Evolutionary conservation across 108 stramenopile genomes (phyloP).

Genomic region (Stephanodiscus minutulus): DNA sequence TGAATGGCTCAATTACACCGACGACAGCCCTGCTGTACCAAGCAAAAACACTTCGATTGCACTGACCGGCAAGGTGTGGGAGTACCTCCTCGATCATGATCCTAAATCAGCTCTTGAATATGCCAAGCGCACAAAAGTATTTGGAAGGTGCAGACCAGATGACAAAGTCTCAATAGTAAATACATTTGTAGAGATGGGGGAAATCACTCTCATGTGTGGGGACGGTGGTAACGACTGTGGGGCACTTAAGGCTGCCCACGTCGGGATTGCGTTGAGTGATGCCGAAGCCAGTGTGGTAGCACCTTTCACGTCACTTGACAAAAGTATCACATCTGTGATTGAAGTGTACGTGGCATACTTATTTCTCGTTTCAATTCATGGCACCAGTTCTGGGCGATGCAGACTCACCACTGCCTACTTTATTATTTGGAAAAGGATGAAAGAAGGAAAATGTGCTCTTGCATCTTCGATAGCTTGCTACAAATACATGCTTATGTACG

Average conservation of each 20-base stretch:
- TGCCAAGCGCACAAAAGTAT: constrained; percentile 46
- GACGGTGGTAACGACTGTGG: constrained; percentile 81
- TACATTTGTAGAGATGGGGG: constrained; percentile 57
- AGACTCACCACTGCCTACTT: neutral
- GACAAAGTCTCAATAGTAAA: constrained; percentile 65
- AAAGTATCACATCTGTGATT: constrained; percentile 49
- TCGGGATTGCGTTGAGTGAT: constrained; percentile 60
- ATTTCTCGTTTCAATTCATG: neutral
- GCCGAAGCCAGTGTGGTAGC: constrained; percentile 60
- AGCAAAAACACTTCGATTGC: constrained; percentile 43
- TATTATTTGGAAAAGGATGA: constrained; percentile 16
- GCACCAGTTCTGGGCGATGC: neutral
- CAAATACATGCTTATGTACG: constrained; percentile 79
- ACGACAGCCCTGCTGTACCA: constrained; percentile 26
- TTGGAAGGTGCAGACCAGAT: constrained; percentile 65
- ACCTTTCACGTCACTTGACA: constrained; percentile 61
- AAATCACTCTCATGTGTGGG: constrained; percentile 68
- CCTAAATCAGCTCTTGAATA: constrained; percentile 38
- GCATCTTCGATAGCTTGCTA: constrained; percentile 64
- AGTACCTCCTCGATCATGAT: constrained; percentile 29
- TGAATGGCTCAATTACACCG: constrained; percentile 44
- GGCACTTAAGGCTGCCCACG: constrained; percentile 67
- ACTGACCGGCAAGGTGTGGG: constrained; percentile 63
- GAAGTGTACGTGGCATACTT: constrained; percentile 27
- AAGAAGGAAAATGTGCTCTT: constrained; percentile 71